Evolutionary conservation across 192 early-diverging fungal genomes (phyloP).

Genomic region (Linnemannia hyalina): DNA sequence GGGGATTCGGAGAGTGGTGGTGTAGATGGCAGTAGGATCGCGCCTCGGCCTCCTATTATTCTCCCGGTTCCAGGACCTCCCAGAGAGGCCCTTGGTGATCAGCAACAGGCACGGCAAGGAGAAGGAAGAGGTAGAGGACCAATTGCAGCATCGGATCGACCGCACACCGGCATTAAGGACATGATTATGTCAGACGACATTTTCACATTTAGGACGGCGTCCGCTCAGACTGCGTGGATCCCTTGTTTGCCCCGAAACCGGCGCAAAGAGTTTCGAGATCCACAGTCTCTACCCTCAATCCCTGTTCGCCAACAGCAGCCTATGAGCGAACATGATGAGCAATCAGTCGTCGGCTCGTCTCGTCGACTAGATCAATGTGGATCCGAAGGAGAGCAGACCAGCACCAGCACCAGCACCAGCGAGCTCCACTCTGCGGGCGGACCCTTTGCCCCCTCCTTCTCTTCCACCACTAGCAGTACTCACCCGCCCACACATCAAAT

Average conservation of each 20-base stretch:
- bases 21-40: neutral
- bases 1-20: neutral
- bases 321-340: neutral
- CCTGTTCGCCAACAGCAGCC: neutral
- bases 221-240: neutral
- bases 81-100: neutral
- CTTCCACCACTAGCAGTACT: neutral
- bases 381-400: neutral
- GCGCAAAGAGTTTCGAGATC: neutral
- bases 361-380: neutral
- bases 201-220: neutral
- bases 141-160: neutral
- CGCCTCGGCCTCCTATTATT: neutral
- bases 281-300: neutral
- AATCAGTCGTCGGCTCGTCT: neutral
- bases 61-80: neutral
- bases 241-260: neutral
- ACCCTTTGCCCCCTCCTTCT: no score
- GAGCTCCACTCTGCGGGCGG: no score
- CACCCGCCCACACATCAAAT: neutral
- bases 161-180: neutral
- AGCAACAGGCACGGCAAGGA: neutral
- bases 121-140: neutral
- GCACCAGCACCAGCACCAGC: neutral
- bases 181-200: neutral